phyloP scores from a whole-genome alignment of 2,329 filamentous ascomycete genomes.

The Dactylellina leptospora region DNA sequence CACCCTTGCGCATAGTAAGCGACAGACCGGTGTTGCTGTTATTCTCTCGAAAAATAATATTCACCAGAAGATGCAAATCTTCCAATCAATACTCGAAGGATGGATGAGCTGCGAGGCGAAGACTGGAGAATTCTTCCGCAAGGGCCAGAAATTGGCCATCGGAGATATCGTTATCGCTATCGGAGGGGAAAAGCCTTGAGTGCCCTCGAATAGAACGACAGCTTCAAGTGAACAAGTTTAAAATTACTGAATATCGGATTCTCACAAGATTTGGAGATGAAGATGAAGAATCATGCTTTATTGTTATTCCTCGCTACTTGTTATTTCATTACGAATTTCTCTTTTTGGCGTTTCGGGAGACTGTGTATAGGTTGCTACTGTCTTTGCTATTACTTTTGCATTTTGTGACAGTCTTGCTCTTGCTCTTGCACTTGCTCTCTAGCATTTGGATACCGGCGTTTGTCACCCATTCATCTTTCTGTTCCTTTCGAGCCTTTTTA shows the following conservation, averaged over 20 bases:
- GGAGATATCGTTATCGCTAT: constrained; percentile 51
- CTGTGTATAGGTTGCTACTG: no score
- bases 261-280: constrained; percentile 54
- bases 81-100: constrained; percentile 55
- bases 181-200: constrained; percentile 36
- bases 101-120: constrained; percentile 55
- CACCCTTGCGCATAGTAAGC: constrained; percentile 72
- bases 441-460: constrained; percentile 51
- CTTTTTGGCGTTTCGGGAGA: constrained; percentile 10
- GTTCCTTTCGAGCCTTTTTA: constrained; percentile 13
- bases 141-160: constrained; percentile 47
- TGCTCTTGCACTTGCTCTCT: constrained; percentile 3
- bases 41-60: constrained; percentile 55
- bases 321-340: constrained; percentile 3
- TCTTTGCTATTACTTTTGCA: constrained; percentile 6
- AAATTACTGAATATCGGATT: constrained; percentile 19
- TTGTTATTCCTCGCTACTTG: constrained; percentile 8
- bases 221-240: background rate
- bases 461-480: background rate
- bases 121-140: constrained; percentile 54
- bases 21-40: constrained; percentile 64
- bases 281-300: constrained; percentile 25
- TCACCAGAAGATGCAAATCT: constrained; percentile 56
- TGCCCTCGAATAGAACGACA: background rate
- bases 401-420: constrained; percentile 10